Percentiles rank a stretch among this genome's conserved stretches.
Conservation (phyloP, 2,329 filamentous ascomycete genomes). For the Lachnellula arida region DNA sequence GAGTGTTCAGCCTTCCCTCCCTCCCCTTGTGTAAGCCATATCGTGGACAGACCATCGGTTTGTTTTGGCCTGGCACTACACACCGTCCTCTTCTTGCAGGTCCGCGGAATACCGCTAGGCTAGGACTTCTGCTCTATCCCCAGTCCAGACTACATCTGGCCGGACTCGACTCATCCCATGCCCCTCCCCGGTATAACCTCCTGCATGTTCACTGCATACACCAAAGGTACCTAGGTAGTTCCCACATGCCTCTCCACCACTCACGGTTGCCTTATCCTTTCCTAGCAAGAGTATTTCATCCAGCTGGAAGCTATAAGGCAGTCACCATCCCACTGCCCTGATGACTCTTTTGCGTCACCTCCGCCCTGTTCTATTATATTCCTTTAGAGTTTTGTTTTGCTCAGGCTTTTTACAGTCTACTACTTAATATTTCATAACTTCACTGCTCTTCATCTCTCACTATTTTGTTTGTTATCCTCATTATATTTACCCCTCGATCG, state of each 20-base stretch:
- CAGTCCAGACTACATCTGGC: conserved; percentile 12
- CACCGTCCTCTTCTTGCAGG: conserved; percentile 12
- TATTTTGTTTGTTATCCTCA: conserved; percentile 9
- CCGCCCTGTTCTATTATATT: conserved; percentile 19
- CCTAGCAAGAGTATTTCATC: conserved; percentile 14
- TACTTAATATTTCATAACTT: conserved; percentile 30
- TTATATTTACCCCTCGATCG: conserved; percentile 7
- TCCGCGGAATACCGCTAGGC: conserved; percentile 2
- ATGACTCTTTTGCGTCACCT: conserved; percentile 30
- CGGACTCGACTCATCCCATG: conserved; percentile 21
- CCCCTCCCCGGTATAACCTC: conserved; percentile 20
- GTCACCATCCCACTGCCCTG: conserved; percentile 25
- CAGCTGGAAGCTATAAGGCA: conserved; percentile 29
- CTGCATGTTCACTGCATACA: conserved; percentile 29
- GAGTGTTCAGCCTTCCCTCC: conserved; percentile 25
- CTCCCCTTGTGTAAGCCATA: conserved; percentile 13
- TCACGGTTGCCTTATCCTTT: conserved; percentile 27
- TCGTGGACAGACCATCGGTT: conserved; percentile 25
- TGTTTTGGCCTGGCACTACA: conserved; percentile 11
- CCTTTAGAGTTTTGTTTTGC: conserved; percentile 26
- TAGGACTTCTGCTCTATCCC: conserved; percentile 7
- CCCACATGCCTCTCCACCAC: conserved; percentile 12
- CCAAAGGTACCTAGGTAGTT: conserved; percentile 13
- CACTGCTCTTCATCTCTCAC: conserved; percentile 17
- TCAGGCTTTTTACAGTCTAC: conserved; percentile 28